A percentile compares a stretch with the other conserved stretches of the same genome.
These are phyloP conservation scores for Colletotrichum lentis DNA, from an alignment of 2,329 filamentous ascomycete species.

Conservation along the genomic window DNA sequence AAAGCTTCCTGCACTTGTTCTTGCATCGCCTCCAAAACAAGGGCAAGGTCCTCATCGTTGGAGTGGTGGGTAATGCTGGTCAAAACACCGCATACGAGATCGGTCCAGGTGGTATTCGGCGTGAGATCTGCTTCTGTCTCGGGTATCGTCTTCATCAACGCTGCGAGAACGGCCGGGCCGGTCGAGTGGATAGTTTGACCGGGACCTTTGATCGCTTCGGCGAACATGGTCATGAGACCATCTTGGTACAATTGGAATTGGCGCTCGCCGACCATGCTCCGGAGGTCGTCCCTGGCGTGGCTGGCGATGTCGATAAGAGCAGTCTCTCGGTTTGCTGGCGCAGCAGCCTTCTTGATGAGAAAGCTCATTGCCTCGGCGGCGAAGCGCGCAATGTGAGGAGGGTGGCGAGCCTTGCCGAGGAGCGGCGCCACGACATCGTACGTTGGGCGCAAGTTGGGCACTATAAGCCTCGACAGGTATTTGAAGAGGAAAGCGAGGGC, in stretches of 20 bases:
- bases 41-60: constrained; percentile 74
- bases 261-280: constrained; percentile 59
- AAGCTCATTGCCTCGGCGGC: constrained; percentile 96
- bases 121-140: constrained; percentile 59
- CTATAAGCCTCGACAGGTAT: constrained; percentile 86
- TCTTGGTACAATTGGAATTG: constrained; percentile 78
- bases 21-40: constrained; percentile 70
- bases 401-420: constrained; percentile 82
- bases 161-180: constrained; percentile 61
- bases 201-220: constrained; percentile 77
- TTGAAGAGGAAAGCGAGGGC: constrained; percentile 97
- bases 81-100: constrained; percentile 78
- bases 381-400: constrained; percentile 88
- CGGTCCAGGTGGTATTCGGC: constrained; percentile 62
- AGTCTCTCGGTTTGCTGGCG: constrained; percentile 76
- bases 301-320: constrained; percentile 75
- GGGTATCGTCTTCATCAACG: constrained; percentile 61
- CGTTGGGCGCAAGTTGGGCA: constrained; percentile 84
- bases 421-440: constrained; percentile 85
- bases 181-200: constrained; percentile 68
- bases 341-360: constrained; percentile 85
- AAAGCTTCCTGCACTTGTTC: constrained; percentile 55
- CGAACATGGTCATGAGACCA: constrained; percentile 90
- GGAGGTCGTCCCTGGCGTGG: constrained; percentile 75
- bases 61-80: constrained; percentile 86